Conservation (phyloP, 306 rosid species). For the Dryas alaskensis region DNA sequence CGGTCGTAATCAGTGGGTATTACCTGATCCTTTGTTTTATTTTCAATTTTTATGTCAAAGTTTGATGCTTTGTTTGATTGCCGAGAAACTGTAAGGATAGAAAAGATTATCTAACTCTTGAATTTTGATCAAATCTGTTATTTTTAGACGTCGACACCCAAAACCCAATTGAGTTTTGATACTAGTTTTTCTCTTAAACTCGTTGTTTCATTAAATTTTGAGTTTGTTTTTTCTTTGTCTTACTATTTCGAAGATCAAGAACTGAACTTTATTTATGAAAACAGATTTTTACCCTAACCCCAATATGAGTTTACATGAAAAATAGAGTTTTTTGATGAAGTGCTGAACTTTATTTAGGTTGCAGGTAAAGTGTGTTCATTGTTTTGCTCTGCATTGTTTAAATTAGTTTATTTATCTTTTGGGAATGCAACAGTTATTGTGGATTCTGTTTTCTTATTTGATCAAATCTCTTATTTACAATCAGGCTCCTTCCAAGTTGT, state of each 20-base stretch:
- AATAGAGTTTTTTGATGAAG: neutral
- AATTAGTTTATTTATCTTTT: neutral
- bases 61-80: conserved; percentile 10
- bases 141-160: neutral
- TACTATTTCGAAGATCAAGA: neutral
- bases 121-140: neutral
- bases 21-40: neutral
- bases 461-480: neutral
- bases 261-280: neutral
- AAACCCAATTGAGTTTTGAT: neutral
- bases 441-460: neutral
- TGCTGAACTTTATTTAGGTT: neutral
- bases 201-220: neutral
- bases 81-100: neutral
- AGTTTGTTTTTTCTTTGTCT: neutral
- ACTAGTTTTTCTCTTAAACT: neutral
- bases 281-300: neutral
- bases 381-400: neutral
- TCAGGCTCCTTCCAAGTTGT: neutral
- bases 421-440: neutral
- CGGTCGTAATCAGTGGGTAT: neutral
- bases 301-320: neutral
- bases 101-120: neutral
- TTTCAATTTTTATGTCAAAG: neutral
- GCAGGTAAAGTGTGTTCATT: too few relatives aligned